These are phyloP conservation scores for Brettanomyces sp. DNA, from an alignment of 805 yeast genomes.

Conservation along the genomic window DNA sequence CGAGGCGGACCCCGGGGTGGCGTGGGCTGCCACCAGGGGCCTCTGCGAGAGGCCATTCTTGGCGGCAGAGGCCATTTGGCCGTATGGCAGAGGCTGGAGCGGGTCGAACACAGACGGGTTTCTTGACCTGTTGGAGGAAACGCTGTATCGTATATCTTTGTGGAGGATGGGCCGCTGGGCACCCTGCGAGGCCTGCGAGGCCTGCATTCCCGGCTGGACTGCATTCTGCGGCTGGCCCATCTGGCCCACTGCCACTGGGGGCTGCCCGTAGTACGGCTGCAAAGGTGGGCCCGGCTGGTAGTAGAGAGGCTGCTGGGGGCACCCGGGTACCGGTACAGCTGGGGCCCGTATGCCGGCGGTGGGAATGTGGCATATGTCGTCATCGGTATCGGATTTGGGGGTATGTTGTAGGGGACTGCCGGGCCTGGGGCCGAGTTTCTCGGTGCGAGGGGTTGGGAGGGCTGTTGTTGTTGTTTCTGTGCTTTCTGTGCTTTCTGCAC, in stretches of 20 bases:
- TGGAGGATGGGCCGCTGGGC: conserved; percentile 17
- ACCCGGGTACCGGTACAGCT: background rate
- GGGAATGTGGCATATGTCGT: conserved; percentile 3
- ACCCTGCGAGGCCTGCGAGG: background rate
- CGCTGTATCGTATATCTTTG: conserved; percentile 24
- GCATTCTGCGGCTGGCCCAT: background rate
- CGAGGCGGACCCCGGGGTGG: background rate
- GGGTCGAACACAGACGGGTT: conserved; percentile 33
- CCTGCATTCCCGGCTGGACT: background rate
- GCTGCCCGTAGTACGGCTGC: background rate
- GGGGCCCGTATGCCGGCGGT: conserved; percentile 8
- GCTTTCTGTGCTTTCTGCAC: conserved; percentile 3
- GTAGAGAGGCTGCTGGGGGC: background rate
- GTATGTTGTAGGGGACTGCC: background rate
- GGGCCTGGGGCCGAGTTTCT: no score
- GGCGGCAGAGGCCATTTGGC: background rate
- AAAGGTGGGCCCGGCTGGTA: background rate
- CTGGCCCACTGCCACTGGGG: conserved; percentile 11
- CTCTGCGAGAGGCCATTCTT: background rate
- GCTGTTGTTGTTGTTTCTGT: conserved; percentile 5
- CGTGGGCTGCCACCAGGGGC: background rate
- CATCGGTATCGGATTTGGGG: background rate
- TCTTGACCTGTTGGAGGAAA: conserved; percentile 23
- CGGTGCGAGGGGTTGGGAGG: no score
- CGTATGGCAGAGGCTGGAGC: conserved; percentile 15